Evolutionary conservation across 805 yeast genomes (phyloP), one percentile per base, ranked within the genome.

Genomic region (Nakazawaea anatomiae): DNA sequence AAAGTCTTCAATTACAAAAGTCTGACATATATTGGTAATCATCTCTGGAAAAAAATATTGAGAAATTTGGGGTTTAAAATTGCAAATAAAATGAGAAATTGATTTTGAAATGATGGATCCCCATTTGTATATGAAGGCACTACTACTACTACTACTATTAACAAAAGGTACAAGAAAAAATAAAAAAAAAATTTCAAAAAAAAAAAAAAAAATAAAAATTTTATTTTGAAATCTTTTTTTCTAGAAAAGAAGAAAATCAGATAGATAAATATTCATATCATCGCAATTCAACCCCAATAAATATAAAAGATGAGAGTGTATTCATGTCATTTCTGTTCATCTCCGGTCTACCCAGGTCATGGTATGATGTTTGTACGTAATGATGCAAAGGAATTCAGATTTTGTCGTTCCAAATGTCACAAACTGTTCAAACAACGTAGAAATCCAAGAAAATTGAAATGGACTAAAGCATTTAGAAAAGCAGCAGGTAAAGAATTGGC

Each of bases 381-480:
- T 68, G 99, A 94, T 65, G 96, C 98, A 58, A 94, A 94, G 67
- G 98, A 90, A 71, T 94, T 94, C 70, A 79, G 96, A 62, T 94
- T 94, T 75, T 94, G 99, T 60, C 89, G 97, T 67, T 90, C 98
- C 55, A 94, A 94, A 69, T 94, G 99, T 75, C 99, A 94, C 74
- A 89, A 91, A 68, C 86, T 90, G 51, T 94, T 94, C 83, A 94
- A 94, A 69, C 95, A 90, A 75, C 90, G 96, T 77, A 85, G 99
- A 72, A 94, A 94, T 75, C 99, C 99, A 61, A 85, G 99, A 75
- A 94, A 94, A 72, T 83, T 91, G 71, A 87, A 81, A 73, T 94
- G 99, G 99, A 94, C 99, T 51, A 94, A 94, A 71, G 98, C 99
- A 1, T 94, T 94, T 80, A 83, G 99, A 74, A 94, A 94, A 70